These are phyloP conservation scores for Microascus cirrosus DNA, from an alignment of 2,329 filamentous ascomycete species.

Conservation along the genomic window DNA sequence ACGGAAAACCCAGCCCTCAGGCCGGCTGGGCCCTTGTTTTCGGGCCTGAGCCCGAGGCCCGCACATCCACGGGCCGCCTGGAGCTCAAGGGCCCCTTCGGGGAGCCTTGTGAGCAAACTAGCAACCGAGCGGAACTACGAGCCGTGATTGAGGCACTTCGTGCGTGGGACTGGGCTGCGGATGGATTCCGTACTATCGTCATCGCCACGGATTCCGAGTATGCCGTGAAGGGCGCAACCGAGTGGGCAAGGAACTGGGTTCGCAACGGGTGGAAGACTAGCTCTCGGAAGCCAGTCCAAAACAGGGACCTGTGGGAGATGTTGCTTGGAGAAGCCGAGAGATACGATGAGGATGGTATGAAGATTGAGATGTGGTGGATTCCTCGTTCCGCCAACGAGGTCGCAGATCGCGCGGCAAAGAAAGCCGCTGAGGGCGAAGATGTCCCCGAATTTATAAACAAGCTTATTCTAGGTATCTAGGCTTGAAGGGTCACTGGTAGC, in stretches of 20 bases:
- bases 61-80: conserved; percentile 19
- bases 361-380: conserved; percentile 13
- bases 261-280: conserved; percentile 29
- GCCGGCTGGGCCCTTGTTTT: conserved; percentile 28
- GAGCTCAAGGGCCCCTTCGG: conserved; percentile 31
- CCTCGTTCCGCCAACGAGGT: background rate
- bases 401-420: background rate
- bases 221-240: conserved; percentile 31
- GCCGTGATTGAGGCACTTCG: conserved; percentile 38
- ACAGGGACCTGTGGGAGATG: conserved; percentile 39
- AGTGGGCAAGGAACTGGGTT: conserved; percentile 30
- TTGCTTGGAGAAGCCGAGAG: conserved; percentile 28
- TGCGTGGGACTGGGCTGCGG: conserved; percentile 28
- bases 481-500: too few species aligned
- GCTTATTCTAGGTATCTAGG: background rate
- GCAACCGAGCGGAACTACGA: conserved; percentile 44
- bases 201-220: conserved; percentile 45
- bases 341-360: conserved; percentile 14
- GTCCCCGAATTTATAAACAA: background rate
- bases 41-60: conserved; percentile 8
- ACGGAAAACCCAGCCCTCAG: conserved; percentile 22
- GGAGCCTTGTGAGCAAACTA: conserved; percentile 25
- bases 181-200: conserved; percentile 28
- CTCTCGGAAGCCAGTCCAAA: conserved; percentile 25
- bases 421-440: background rate